A percentile compares a stretch with the other conserved stretches of the same genome.
Evolutionary conservation across 108 stramenopile genomes (phyloP).

Genomic region (Nitzschia sp.): DNA sequence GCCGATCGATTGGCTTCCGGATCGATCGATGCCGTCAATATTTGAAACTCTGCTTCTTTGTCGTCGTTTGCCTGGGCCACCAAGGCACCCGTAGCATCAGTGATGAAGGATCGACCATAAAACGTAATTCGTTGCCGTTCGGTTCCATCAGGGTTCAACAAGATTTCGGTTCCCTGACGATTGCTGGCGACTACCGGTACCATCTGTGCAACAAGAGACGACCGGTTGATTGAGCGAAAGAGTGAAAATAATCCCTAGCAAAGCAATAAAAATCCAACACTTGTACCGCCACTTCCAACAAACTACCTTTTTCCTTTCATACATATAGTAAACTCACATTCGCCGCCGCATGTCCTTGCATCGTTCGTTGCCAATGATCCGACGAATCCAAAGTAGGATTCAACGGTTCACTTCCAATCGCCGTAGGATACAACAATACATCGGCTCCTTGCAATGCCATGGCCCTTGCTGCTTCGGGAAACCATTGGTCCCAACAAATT

Average conservation of each 20-base stretch:
- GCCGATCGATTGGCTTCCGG: slow-evolving; percentile 33
- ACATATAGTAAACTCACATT: too few relatives aligned
- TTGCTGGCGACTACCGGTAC: slow-evolving; percentile 65
- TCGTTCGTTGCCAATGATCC: slow-evolving; percentile 70
- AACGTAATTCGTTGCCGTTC: slow-evolving; percentile 59
- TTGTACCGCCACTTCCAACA: too few relatives aligned
- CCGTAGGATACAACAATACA: slow-evolving; percentile 71
- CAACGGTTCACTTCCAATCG: slow-evolving; percentile 69
- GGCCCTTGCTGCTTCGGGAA: slow-evolving; percentile 72
- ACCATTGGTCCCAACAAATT: slow-evolving; percentile 93
- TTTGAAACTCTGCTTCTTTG: slow-evolving; percentile 16
- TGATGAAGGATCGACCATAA: slow-evolving; percentile 67
- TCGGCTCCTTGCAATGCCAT: slow-evolving; percentile 79
- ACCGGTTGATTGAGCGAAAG: too few relatives aligned
- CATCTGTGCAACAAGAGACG: slow-evolving; percentile 31
- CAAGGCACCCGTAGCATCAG: slow-evolving; percentile 60
- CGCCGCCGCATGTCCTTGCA: slow-evolving; percentile 73
- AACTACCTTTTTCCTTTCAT: too few relatives aligned
- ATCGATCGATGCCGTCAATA: slow-evolving; percentile 36
- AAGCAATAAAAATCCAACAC: not conserved
- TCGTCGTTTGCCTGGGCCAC: slow-evolving; percentile 19
- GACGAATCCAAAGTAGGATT: slow-evolving; percentile 55
- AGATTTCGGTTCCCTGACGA: slow-evolving; percentile 60
- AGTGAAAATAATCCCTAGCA: too few relatives aligned
- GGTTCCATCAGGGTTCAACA: slow-evolving; percentile 29